A percentile compares a stretch with the other conserved stretches of the same genome.
phyloP scores from a whole-genome alignment of 805 yeast genomes.

The Starmerella sirachaensis region DNA sequence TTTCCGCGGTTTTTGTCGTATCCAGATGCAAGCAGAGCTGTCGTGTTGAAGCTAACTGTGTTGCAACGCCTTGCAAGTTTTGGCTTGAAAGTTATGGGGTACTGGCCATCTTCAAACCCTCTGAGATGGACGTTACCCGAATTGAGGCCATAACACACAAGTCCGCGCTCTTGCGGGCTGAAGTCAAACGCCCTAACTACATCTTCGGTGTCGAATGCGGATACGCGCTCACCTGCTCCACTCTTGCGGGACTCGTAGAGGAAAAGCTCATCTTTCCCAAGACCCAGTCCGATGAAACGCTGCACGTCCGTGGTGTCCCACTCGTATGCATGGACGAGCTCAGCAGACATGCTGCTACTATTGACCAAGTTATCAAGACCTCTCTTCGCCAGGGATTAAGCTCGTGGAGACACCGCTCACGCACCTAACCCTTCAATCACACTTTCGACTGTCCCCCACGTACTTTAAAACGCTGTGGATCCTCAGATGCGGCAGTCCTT shows the following conservation, averaged over 20 bases:
- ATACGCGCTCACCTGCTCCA: slow-evolving; percentile 16
- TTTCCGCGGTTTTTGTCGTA: slow-evolving; percentile 69
- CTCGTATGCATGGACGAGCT: slow-evolving; percentile 43
- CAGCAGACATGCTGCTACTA: slow-evolving; percentile 39
- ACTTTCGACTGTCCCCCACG: too few species aligned
- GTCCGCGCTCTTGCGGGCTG: slow-evolving; percentile 26
- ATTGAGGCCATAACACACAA: slow-evolving; percentile 47
- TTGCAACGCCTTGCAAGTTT: slow-evolving; percentile 66
- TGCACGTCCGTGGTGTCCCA: slow-evolving; percentile 52
- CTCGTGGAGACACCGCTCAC: too few species aligned
- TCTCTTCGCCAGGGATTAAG: neutral
- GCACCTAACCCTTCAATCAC: too few species aligned
- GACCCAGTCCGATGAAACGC: slow-evolving; percentile 55
- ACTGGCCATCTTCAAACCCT: slow-evolving; percentile 21
- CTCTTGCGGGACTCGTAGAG: slow-evolving; percentile 31
- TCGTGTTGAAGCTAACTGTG: slow-evolving; percentile 53
- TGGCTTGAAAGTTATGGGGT: slow-evolving; percentile 28
- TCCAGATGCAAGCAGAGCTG: slow-evolving; percentile 62
- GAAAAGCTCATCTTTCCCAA: slow-evolving; percentile 68
- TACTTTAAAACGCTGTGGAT: too few species aligned
- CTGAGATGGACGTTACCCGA: slow-evolving; percentile 13
- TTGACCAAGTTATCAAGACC: neutral
- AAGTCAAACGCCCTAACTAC: slow-evolving; percentile 43
- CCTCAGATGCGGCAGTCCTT: too few species aligned
- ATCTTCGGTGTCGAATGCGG: slow-evolving; percentile 19